phyloP scores from a whole-genome alignment of 352 stramenopile species.

The Globisporangium nunn region DNA sequence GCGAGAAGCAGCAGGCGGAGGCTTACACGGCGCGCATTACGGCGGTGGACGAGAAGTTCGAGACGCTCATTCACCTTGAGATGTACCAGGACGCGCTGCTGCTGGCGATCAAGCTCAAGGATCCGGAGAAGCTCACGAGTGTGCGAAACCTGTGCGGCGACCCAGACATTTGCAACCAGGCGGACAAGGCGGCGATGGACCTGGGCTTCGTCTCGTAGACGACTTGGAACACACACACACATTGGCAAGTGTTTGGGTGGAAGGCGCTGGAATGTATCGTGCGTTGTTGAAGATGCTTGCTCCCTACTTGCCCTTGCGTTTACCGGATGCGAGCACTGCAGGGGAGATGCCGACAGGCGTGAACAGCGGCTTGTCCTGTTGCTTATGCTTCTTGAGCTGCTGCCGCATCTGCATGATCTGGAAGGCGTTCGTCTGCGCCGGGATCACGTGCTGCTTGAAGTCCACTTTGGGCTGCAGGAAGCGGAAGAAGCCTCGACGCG shows the following conservation, averaged over 20 bases:
- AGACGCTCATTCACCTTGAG: constrained; percentile 80
- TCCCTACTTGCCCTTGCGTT: not conserved
- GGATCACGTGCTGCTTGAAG: constrained; percentile 14
- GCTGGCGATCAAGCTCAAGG: constrained; percentile 80
- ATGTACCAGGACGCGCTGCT: constrained; percentile 80
- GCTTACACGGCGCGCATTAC: constrained; percentile 78
- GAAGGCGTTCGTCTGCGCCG: constrained; percentile 7
- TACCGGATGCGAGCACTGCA: not conserved
- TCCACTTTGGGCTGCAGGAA: constrained; percentile 23
- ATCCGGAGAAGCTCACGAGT: constrained; percentile 81
- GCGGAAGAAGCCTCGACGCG: constrained; percentile 30
- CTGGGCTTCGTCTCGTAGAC: constrained; percentile 69
- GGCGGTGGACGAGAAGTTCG: constrained; percentile 79
- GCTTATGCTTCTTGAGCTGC: constrained; percentile 4
- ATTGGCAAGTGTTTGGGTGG: not conserved
- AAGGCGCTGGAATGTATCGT: not conserved
- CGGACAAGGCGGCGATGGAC: constrained; percentile 75
- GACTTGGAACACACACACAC: not conserved
- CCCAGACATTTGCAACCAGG: constrained; percentile 64
- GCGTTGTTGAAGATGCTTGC: not conserved
- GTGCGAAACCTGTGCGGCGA: constrained; percentile 77
- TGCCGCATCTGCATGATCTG: constrained; percentile 6
- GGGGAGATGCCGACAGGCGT: not conserved
- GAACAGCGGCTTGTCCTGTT: not conserved
- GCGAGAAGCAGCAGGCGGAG: constrained; percentile 79